Evolutionary conservation across 2,329 filamentous ascomycete genomes (phyloP), one percentile per base, ranked within the genome.

Genomic region (Cercospora janseana): DNA sequence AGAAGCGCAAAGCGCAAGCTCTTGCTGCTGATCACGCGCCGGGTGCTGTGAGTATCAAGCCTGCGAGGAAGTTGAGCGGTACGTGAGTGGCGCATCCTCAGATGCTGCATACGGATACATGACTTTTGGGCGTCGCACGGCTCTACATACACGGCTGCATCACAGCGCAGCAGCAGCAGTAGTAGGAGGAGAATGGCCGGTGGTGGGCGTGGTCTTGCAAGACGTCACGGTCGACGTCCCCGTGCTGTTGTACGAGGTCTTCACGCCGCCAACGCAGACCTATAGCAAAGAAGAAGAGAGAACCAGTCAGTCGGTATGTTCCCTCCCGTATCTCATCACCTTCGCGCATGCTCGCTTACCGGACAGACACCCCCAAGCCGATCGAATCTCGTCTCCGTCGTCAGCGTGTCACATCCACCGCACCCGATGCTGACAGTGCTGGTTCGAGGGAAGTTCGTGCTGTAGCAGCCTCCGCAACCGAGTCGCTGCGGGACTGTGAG

Each of bases 171-270:
- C 21, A 12, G 35, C 3, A 40, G 35, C 35, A 40, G 21, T 26
- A 15, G 35, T 12, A 26, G 20, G 6, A 10, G 15, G 26, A 23
- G n/a, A 40, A 13, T 24, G 21, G n/a, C n/a, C n/a, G n/a, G n/a
- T 26, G 26, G 35, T 20, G 42, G n/a, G 24, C 27, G 43, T 52
- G 10, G 21, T 21, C 6, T 27, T 31, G 37, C 54, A 56, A 44
- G 42, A 48, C 15, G 47, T 56, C 20, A 56, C 54, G 32, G 54
- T 56, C 26, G 44, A 35, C 16, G 54, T 56, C 15, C 47, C 51
- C 10, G 44, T 55, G 12, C 27, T 46, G 20, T 54, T 51, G 8
- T 29, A 29, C 12, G 27, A 45, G 6, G 48, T 56, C 42, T 47
- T 21, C 1, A 47, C 13, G 7, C 51, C 51, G 12, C 15, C 20